Percentiles rank a stretch among this genome's conserved stretches.
These are phyloP conservation scores for Colletotrichum sp. DNA, from an alignment of 2,329 filamentous ascomycete genomes.

Conservation along the genomic window DNA sequence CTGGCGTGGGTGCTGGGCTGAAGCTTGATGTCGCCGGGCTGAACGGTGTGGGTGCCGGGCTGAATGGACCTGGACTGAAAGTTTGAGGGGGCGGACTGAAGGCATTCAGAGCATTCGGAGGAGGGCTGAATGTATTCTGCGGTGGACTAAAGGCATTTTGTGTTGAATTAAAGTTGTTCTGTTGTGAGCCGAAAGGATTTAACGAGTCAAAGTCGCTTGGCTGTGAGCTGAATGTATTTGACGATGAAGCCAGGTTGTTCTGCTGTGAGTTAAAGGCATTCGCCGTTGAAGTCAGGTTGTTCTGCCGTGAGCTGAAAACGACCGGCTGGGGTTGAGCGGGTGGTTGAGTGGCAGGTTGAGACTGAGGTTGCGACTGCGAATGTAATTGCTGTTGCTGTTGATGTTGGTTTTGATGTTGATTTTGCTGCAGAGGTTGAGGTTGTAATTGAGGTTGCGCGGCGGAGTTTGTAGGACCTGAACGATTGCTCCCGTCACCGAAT, in stretches of 20 bases:
- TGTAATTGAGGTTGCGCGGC: neutral
- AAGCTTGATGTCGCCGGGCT: conserved; percentile 11
- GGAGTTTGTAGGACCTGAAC: neutral
- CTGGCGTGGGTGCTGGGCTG: conserved; percentile 16
- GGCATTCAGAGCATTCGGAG: conserved; percentile 2
- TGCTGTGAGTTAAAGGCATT: neutral
- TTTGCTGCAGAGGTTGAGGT: neutral
- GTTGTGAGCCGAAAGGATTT: neutral
- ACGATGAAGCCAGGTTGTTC: neutral
- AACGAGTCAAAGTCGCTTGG: neutral
- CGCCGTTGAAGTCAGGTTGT: neutral
- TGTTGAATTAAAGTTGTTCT: neutral
- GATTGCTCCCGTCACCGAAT: conserved; percentile 12
- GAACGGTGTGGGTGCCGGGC: conserved; percentile 10
- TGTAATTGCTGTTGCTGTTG: neutral
- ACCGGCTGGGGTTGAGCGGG: neutral
- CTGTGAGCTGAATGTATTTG: neutral
- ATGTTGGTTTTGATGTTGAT: neutral
- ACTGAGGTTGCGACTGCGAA: neutral
- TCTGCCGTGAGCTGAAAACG: neutral
- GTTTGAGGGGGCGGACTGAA: conserved; percentile 10
- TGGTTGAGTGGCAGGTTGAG: neutral
- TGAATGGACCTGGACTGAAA: conserved; percentile 11
- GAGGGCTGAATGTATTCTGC: conserved; percentile 3
- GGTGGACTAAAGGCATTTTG: neutral